Evolutionary conservation across 2,329 filamentous ascomycete species (phyloP).

Genomic region (Aspergillus ochraceoroseus): DNA sequence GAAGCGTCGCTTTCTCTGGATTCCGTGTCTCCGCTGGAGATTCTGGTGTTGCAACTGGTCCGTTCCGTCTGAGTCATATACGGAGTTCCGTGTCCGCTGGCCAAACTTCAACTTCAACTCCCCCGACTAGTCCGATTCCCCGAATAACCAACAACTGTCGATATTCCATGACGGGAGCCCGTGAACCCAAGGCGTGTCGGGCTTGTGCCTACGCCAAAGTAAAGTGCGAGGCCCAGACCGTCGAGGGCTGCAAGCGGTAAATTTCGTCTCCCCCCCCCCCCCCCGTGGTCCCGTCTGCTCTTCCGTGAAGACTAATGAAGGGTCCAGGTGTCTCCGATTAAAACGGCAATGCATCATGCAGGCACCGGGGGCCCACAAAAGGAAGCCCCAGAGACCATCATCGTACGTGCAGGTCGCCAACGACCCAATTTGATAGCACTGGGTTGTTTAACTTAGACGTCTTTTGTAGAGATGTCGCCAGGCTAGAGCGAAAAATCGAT

Average conservation of each 20-base stretch:
- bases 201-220: constrained; percentile 4
- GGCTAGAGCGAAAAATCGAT: constrained; percentile 28
- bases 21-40: too few relatives aligned
- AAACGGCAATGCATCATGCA: constrained; percentile 26
- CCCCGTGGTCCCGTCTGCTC: too few relatives aligned
- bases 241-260: constrained; percentile 1
- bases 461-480: constrained; percentile 21
- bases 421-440: too few relatives aligned
- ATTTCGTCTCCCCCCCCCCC: too few relatives aligned
- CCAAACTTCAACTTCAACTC: neutral
- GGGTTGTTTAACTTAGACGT: too few relatives aligned
- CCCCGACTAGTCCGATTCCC: too few relatives aligned
- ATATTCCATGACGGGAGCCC: too few relatives aligned
- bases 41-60: too few relatives aligned
- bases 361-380: constrained; percentile 25
- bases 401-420: constrained; percentile 7
- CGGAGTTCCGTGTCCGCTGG: too few relatives aligned
- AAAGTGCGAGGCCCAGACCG: neutral
- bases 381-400: constrained; percentile 4
- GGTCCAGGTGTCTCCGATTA: constrained; percentile 28
- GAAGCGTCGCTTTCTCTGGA: too few relatives aligned
- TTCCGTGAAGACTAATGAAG: neutral
- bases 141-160: too few relatives aligned
- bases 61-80: too few relatives aligned
- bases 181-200: constrained; percentile 8